These are phyloP conservation scores for Ophiosphaerella korrae DNA, from an alignment of 2,329 filamentous ascomycete genomes.

Conservation along the genomic window DNA sequence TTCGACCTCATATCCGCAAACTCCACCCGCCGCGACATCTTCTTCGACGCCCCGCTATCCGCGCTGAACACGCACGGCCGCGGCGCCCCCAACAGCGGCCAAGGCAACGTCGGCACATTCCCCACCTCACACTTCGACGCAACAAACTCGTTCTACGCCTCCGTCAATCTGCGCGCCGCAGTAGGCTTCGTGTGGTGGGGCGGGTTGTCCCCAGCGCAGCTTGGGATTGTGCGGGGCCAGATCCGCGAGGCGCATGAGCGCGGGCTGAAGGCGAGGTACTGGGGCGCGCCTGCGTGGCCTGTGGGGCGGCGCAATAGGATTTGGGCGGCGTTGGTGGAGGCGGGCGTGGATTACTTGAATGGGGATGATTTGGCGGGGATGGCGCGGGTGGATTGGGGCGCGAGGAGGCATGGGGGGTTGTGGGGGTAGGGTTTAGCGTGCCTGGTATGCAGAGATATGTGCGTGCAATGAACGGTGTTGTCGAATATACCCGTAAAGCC, in stretches of 20 bases:
- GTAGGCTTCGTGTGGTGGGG: constrained; percentile 60
- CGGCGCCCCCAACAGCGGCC: constrained; percentile 33
- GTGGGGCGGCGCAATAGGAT: constrained; percentile 58
- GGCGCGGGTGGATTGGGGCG: constrained; percentile 55
- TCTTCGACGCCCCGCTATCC: constrained; percentile 59
- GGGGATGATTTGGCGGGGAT: constrained; percentile 62
- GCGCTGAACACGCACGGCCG: constrained; percentile 32
- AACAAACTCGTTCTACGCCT: constrained; percentile 70
- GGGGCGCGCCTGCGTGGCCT: constrained; percentile 63
- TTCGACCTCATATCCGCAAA: constrained; percentile 55
- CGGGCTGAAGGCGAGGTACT: constrained; percentile 63
- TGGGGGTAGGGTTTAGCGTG: constrained; percentile 10
- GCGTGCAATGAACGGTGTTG: too few relatives aligned
- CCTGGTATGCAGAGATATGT: background rate
- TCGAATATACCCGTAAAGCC: too few relatives aligned
- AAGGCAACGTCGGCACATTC: constrained; percentile 53
- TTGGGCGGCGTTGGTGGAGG: constrained; percentile 59
- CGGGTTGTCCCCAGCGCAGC: constrained; percentile 53
- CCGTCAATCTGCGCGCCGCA: constrained; percentile 59
- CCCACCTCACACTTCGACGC: constrained; percentile 45
- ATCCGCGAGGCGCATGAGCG: constrained; percentile 57
- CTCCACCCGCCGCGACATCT: constrained; percentile 58
- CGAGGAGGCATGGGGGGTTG: constrained; percentile 29
- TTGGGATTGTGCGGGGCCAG: constrained; percentile 56
- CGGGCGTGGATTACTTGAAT: constrained; percentile 63